Conservation (phyloP, 176 grass and related monocot species). For the Aechmea fasciata region DNA sequence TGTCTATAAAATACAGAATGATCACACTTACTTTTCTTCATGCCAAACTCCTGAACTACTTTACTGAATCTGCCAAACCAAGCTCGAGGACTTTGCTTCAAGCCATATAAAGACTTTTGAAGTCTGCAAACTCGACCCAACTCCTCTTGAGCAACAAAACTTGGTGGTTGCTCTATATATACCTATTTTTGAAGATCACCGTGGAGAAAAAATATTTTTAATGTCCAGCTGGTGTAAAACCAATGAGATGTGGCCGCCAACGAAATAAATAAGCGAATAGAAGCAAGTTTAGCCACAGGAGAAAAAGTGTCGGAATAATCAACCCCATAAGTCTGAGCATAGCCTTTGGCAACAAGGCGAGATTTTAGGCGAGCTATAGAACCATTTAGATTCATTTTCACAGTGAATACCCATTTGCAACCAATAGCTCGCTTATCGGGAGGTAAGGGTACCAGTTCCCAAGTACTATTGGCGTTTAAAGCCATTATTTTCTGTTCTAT, state of each 20-base stretch:
- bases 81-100: neutral
- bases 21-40: neutral
- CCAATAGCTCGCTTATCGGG: neutral
- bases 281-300: neutral
- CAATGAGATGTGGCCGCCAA: neutral
- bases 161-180: neutral
- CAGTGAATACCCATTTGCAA: neutral
- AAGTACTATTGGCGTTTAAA: neutral
- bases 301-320: slow-evolving; percentile 1
- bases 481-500: neutral
- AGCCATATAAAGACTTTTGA: neutral
- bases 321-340: neutral
- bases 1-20: too few species aligned
- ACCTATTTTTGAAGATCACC: too few species aligned
- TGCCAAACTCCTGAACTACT: neutral
- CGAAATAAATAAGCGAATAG: neutral
- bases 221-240: too few species aligned
- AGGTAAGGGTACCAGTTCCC: neutral
- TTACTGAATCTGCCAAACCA: neutral
- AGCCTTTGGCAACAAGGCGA: neutral
- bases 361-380: neutral
- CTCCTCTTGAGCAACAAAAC: neutral
- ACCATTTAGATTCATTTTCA: neutral
- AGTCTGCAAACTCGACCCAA: neutral
- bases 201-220: too few species aligned